These are phyloP conservation scores for Kalmusia sp. DNA, from an alignment of 2,329 filamentous ascomycete genomes.

Conservation along the genomic window DNA sequence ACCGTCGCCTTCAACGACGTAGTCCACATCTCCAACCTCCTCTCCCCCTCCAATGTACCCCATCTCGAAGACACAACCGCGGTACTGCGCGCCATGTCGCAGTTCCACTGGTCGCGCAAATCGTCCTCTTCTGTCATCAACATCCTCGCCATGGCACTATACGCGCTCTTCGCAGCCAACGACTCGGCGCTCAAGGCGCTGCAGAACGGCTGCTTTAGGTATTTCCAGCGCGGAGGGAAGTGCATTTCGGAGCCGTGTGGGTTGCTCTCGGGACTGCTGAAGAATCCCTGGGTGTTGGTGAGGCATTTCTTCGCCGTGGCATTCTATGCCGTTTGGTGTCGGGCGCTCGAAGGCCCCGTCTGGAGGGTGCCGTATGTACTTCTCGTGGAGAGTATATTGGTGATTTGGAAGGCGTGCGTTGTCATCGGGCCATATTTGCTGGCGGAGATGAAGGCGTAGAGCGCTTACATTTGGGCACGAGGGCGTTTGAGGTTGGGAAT, in stretches of 20 bases:
- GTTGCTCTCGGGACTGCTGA: conserved; percentile 81
- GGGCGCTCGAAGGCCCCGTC: conserved; percentile 56
- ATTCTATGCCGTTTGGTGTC: conserved; percentile 82
- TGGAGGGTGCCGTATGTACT: conserved; percentile 57
- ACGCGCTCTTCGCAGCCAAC: conserved; percentile 87
- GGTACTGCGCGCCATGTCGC: conserved; percentile 72
- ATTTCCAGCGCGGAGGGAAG: conserved; percentile 79
- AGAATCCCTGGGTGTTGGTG: conserved; percentile 77
- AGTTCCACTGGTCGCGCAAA: conserved; percentile 90
- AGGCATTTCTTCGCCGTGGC: conserved; percentile 96
- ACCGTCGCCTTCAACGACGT: conserved; percentile 96
- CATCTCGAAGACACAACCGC: conserved; percentile 70
- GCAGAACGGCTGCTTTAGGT: conserved; percentile 88
- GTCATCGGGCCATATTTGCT: conserved; percentile 86
- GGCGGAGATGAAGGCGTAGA: conserved; percentile 63
- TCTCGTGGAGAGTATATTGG: conserved; percentile 68
- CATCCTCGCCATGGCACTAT: conserved; percentile 94
- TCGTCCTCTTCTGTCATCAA: conserved; percentile 87
- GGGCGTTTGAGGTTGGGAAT: too few species aligned
- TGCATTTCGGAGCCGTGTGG: conserved; percentile 80
- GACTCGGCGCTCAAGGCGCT: conserved; percentile 69
- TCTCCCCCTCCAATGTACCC: conserved; percentile 73
- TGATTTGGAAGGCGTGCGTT: conserved; percentile 80
- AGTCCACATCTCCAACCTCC: conserved; percentile 75
- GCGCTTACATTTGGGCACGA: too few species aligned